phyloP scores from a whole-genome alignment of 2,329 filamentous ascomycete species.

The Monilinia fructicola region DNA sequence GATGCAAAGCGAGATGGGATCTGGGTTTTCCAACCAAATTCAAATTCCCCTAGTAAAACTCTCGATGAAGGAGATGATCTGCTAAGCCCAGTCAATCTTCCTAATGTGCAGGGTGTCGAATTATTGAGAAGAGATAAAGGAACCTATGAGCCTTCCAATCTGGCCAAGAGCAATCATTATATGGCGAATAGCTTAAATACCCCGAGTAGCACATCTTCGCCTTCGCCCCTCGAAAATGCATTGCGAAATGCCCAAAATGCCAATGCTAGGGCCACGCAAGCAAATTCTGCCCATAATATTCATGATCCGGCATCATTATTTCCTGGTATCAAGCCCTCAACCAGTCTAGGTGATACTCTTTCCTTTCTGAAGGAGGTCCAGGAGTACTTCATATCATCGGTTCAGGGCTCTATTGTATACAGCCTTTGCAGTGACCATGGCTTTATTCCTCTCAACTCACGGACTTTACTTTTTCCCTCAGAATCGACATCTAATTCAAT shows the following conservation, averaged over 20 bases:
- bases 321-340: slow-evolving; percentile 31
- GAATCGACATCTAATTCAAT: slow-evolving; percentile 12
- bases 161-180: slow-evolving; percentile 32
- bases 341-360: slow-evolving; percentile 25
- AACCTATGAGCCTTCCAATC: slow-evolving; percentile 37
- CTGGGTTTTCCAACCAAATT: slow-evolving; percentile 36
- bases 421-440: slow-evolving; percentile 39
- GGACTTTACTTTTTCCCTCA: slow-evolving; percentile 37
- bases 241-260: slow-evolving; percentile 34
- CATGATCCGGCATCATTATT: slow-evolving; percentile 34
- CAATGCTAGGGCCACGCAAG: slow-evolving; percentile 35
- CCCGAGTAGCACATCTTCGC: slow-evolving; percentile 35
- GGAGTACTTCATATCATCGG: slow-evolving; percentile 41
- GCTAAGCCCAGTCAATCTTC: slow-evolving; percentile 21
- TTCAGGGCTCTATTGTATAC: slow-evolving; percentile 39
- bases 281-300: slow-evolving; percentile 29
- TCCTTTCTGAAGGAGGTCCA: slow-evolving; percentile 37
- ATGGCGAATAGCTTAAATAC: slow-evolving; percentile 30
- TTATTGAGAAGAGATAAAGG: slow-evolving; percentile 35
- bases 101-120: slow-evolving; percentile 31
- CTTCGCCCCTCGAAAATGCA: slow-evolving; percentile 36
- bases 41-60: slow-evolving; percentile 22
- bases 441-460: slow-evolving; percentile 40
- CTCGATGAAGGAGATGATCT: slow-evolving; percentile 21
- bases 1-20: slow-evolving; percentile 37